Evolutionary conservation across 2,329 filamentous ascomycete species (phyloP).

Genomic region (Fusarium tuaranense): DNA sequence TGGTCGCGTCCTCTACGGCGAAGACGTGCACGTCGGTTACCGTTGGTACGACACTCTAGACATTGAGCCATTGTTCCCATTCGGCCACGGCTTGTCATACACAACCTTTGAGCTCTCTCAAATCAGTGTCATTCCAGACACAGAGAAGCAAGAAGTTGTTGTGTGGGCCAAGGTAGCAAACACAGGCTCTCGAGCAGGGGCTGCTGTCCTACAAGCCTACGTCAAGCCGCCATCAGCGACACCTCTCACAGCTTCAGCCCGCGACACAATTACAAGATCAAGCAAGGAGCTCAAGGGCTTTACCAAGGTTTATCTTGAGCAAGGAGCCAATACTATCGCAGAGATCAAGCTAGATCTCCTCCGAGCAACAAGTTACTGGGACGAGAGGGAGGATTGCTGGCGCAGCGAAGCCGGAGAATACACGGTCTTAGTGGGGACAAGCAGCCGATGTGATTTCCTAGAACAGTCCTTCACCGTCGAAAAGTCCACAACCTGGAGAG

Average conservation of each 20-base stretch:
- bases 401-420: slow-evolving; percentile 52
- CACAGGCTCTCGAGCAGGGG: slow-evolving; percentile 40
- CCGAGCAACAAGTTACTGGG: slow-evolving; percentile 48
- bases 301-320: slow-evolving; percentile 53
- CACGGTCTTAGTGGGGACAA: slow-evolving; percentile 51
- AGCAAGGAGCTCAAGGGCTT: slow-evolving; percentile 59
- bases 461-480: slow-evolving; percentile 22
- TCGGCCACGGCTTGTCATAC: slow-evolving; percentile 32
- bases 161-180: slow-evolving; percentile 59
- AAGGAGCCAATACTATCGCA: slow-evolving; percentile 49
- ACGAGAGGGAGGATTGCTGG: slow-evolving; percentile 54
- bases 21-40: slow-evolving; percentile 36
- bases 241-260: slow-evolving; percentile 25
- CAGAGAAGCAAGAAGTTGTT: neutral
- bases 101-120: slow-evolving; percentile 27
- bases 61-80: slow-evolving; percentile 28
- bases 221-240: slow-evolving; percentile 34
- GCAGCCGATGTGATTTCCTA: slow-evolving; percentile 42
- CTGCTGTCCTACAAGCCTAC: slow-evolving; percentile 48
- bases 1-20: slow-evolving; percentile 27
- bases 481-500: slow-evolving; percentile 29
- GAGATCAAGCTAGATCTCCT: slow-evolving; percentile 47
- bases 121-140: neutral
- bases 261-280: slow-evolving; percentile 48
- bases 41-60: slow-evolving; percentile 30